Evolutionary conservation across 805 yeast species (phyloP).

Genomic region (Suhomyces pyralidae): DNA sequence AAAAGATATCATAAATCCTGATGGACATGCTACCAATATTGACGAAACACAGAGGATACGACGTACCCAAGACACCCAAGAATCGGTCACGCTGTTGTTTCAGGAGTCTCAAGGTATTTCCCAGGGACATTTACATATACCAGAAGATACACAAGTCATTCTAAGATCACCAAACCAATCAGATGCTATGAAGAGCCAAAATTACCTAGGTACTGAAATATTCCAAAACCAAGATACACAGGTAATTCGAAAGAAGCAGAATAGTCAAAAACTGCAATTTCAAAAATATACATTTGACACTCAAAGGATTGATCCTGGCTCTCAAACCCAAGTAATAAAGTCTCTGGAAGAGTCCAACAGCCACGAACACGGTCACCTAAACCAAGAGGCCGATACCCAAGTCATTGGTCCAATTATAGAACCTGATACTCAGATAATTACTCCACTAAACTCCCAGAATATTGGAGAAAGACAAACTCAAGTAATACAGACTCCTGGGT

Average conservation of each 20-base stretch:
- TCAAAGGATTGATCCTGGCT: neutral
- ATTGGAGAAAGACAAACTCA: neutral
- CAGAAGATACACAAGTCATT: neutral
- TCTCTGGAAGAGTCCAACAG: neutral
- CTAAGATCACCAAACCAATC: neutral
- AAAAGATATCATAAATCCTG: neutral
- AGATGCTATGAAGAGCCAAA: neutral
- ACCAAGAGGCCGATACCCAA: neutral
- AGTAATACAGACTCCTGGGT: neutral
- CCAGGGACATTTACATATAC: neutral
- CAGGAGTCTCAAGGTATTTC: neutral
- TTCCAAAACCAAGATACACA: neutral
- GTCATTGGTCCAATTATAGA: neutral
- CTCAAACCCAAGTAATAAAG: neutral
- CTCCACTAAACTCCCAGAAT: neutral
- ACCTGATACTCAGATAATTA: neutral
- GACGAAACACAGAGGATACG: slow-evolving; percentile 5
- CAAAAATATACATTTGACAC: neutral
- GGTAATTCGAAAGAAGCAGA: neutral
- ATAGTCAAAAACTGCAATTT: neutral
- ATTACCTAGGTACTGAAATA: neutral
- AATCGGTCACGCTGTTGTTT: slow-evolving; percentile 2
- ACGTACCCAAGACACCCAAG: slow-evolving; percentile 1
- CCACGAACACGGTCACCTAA: neutral
- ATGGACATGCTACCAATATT: neutral